phyloP scores from a whole-genome alignment of 2,329 filamentous ascomycete genomes.

The Cryphonectria nitschkei region DNA sequence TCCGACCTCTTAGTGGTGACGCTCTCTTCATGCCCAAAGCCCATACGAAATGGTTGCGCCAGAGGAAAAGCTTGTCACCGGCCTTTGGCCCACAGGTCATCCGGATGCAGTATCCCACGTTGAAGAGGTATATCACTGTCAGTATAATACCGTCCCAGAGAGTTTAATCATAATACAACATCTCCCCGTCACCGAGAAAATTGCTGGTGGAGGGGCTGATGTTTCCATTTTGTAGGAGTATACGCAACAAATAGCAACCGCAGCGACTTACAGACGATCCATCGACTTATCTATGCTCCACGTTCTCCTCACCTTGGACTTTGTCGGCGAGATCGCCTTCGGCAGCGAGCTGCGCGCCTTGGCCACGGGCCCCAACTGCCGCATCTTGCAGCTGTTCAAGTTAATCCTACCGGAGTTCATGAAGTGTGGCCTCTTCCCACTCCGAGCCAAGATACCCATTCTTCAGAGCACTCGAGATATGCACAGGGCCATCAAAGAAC shows the following conservation, averaged over 20 bases:
- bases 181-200: not conserved
- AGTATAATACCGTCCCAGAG: not conserved
- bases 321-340: slow-evolving; percentile 8
- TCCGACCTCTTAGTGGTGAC: slow-evolving; percentile 3
- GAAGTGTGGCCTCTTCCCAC: slow-evolving; percentile 12
- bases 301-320: slow-evolving; percentile 10
- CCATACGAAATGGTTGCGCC: slow-evolving; percentile 11
- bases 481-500: slow-evolving; percentile 4
- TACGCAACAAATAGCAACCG: not conserved
- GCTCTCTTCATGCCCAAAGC: slow-evolving; percentile 15
- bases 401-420: slow-evolving; percentile 8
- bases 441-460: slow-evolving; percentile 12
- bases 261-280: not conserved
- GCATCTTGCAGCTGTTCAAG: slow-evolving; percentile 12
- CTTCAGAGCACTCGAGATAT: slow-evolving; percentile 11
- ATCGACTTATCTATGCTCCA: slow-evolving; percentile 13
- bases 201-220: not conserved
- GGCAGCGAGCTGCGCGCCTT: slow-evolving; percentile 2
- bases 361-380: slow-evolving; percentile 1
- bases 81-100: slow-evolving; percentile 14
- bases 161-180: not conserved
- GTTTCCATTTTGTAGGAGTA: not conserved
- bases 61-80: slow-evolving; percentile 10
- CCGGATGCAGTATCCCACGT: slow-evolving; percentile 9
- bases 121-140: slow-evolving; percentile 10